Percentiles rank a stretch among this genome's conserved stretches.
These are phyloP conservation scores for Mycena crocata DNA, from an alignment of 768 basidiomycete genomes.

Conservation along the genomic window DNA sequence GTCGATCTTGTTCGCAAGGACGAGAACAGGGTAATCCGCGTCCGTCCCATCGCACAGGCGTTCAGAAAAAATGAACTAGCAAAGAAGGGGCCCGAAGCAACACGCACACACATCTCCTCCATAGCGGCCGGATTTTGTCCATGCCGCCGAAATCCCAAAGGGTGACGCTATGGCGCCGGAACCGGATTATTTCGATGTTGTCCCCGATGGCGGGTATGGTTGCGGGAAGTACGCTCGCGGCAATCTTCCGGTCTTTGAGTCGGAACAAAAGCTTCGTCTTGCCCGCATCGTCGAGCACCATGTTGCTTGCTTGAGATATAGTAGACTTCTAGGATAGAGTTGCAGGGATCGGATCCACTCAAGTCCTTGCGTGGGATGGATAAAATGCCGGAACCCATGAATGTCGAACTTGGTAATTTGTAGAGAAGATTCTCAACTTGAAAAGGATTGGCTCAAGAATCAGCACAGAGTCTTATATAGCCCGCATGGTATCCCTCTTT, in stretches of 20 bases:
- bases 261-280: conserved; percentile 16
- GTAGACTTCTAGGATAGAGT: not conserved
- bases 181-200: not conserved
- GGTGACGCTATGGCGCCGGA: not conserved
- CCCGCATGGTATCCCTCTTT: not conserved
- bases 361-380: not conserved
- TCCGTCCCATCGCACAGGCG: too few relatives aligned
- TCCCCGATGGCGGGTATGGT: conserved; percentile 8
- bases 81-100: not conserved
- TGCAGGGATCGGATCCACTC: too few relatives aligned
- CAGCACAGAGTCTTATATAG: too few relatives aligned
- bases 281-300: conserved; percentile 10
- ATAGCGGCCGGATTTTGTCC: not conserved
- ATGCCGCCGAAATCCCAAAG: conserved; percentile 8
- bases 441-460: too few relatives aligned
- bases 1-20: not conserved
- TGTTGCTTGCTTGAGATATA: not conserved
- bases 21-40: not conserved
- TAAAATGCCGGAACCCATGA: not conserved
- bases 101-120: not conserved
- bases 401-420: not conserved
- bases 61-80: too few relatives aligned
- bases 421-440: too few relatives aligned
- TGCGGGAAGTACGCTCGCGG: not conserved
- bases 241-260: not conserved